phyloP scores from a whole-genome alignment of 371 early-diverging fungal genomes.

The Batrachochytrium dendrobatidis region DNA sequence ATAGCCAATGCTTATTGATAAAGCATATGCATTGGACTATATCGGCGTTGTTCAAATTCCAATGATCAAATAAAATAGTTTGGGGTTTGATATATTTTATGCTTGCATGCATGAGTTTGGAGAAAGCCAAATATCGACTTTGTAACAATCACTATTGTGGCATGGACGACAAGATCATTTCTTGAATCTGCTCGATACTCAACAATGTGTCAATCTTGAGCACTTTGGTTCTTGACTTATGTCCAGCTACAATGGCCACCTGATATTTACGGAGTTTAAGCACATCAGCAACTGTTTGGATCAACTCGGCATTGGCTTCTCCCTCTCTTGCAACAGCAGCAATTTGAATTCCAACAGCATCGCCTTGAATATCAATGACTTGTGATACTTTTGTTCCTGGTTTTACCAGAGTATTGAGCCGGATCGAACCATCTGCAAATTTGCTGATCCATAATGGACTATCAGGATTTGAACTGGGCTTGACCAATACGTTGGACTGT shows the following conservation, averaged over 20 bases:
- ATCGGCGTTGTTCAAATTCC: too few relatives aligned
- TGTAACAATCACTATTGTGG: too few relatives aligned
- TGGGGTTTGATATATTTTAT: too few relatives aligned
- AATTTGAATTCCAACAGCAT: conserved; percentile 2
- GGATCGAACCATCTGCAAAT: not conserved
- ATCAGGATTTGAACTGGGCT: too few relatives aligned
- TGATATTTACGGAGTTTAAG: conserved; percentile 1
- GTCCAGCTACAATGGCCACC: not conserved
- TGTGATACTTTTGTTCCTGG: not conserved
- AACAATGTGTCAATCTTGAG: not conserved
- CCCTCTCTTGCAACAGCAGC: conserved; percentile 1
- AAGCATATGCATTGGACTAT: too few relatives aligned
- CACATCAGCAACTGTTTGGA: not conserved
- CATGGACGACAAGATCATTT: not conserved
- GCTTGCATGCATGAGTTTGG: too few relatives aligned
- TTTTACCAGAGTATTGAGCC: not conserved
- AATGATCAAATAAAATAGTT: too few relatives aligned
- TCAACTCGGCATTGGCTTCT: not conserved
- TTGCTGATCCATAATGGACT: too few relatives aligned
- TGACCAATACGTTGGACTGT: too few relatives aligned
- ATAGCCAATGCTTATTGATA: too few relatives aligned
- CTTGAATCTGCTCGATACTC: not conserved
- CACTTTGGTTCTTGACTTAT: conserved; percentile 3
- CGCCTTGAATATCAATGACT: not conserved
- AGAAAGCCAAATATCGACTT: too few relatives aligned